Conservation (phyloP, 1,284 basidiomycete species). For the Fereydounia khargensis region DNA sequence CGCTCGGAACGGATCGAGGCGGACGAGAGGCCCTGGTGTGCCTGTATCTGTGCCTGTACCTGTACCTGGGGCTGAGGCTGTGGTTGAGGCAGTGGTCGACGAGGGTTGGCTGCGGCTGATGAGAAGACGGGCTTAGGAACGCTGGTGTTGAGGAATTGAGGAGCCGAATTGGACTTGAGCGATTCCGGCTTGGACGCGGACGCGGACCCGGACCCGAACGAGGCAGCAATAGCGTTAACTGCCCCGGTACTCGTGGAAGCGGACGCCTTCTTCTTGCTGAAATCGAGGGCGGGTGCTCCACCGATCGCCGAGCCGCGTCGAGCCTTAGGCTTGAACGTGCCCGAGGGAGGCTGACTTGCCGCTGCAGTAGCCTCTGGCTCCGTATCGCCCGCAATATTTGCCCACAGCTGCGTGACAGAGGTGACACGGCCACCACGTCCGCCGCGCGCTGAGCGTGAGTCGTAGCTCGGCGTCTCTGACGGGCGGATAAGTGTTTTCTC, state of each 20-base stretch:
- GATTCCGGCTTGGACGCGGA: slow-evolving; percentile 6
- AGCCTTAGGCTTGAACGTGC: slow-evolving; percentile 38
- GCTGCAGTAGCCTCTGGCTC: slow-evolving; percentile 5
- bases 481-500: slow-evolving; percentile 27
- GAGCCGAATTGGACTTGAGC: slow-evolving; percentile 23
- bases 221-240: slow-evolving; percentile 19
- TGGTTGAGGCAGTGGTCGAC: neutral
- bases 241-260: slow-evolving; percentile 6
- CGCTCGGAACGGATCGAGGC: slow-evolving; percentile 10
- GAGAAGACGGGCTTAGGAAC: slow-evolving; percentile 21
- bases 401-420: slow-evolving; percentile 72
- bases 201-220: slow-evolving; percentile 3
- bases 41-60: too few relatives aligned
- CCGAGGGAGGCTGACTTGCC: slow-evolving; percentile 16
- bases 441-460: slow-evolving; percentile 72
- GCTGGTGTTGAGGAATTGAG: slow-evolving; percentile 40
- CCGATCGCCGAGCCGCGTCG: slow-evolving; percentile 18
- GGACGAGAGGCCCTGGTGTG: too few relatives aligned
- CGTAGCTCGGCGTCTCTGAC: slow-evolving; percentile 60
- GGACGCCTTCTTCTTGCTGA: slow-evolving; percentile 27
- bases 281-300: slow-evolving; percentile 41
- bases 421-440: slow-evolving; percentile 73
- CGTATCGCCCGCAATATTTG: slow-evolving; percentile 53
- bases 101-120: neutral
- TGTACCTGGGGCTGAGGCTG: too few relatives aligned